These are phyloP conservation scores for Rhizopus delemar DNA, from an alignment of 371 early-diverging fungal species.

Conservation along the genomic window DNA sequence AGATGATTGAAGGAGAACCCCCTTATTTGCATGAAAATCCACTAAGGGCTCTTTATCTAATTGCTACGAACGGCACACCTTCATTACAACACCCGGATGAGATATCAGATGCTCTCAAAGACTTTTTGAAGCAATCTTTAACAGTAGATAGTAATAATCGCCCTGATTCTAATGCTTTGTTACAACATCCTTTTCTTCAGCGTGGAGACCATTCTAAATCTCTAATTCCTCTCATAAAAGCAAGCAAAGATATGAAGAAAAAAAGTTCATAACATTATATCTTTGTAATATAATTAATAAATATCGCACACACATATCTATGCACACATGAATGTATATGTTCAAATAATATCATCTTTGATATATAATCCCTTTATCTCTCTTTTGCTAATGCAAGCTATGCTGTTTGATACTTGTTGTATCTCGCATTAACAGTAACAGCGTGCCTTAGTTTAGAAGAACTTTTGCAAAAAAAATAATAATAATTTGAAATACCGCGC, in stretches of 20 bases:
- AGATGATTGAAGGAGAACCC: slow-evolving; percentile 83
- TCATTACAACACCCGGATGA: slow-evolving; percentile 75
- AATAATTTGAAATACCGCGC: too few species aligned
- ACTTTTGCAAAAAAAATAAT: too few species aligned
- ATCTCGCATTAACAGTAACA: too few species aligned
- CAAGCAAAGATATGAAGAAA: slow-evolving; percentile 65
- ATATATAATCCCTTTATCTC: too few species aligned
- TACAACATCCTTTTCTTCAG: slow-evolving; percentile 80
- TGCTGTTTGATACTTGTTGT: too few species aligned
- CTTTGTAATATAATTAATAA: too few species aligned
- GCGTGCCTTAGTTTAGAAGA: too few species aligned
- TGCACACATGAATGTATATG: not conserved
- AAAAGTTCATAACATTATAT: not conserved
- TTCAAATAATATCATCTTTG: too few species aligned
- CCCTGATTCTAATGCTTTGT: slow-evolving; percentile 32
- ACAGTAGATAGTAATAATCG: slow-evolving; percentile 65
- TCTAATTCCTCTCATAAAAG: slow-evolving; percentile 86
- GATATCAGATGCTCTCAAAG: slow-evolving; percentile 63
- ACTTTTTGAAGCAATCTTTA: slow-evolving; percentile 70
- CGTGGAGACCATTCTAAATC: slow-evolving; percentile 81
- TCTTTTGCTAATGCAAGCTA: too few species aligned
- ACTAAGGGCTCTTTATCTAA: slow-evolving; percentile 78
- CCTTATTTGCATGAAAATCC: slow-evolving; percentile 88
- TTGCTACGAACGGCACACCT: slow-evolving; percentile 89
- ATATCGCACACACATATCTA: not conserved